Percentiles rank a stretch among this genome's conserved stretches.
These are phyloP conservation scores for Camptophora hylomeconis DNA, from an alignment of 2,329 filamentous ascomycete species.

Conservation along the genomic window DNA sequence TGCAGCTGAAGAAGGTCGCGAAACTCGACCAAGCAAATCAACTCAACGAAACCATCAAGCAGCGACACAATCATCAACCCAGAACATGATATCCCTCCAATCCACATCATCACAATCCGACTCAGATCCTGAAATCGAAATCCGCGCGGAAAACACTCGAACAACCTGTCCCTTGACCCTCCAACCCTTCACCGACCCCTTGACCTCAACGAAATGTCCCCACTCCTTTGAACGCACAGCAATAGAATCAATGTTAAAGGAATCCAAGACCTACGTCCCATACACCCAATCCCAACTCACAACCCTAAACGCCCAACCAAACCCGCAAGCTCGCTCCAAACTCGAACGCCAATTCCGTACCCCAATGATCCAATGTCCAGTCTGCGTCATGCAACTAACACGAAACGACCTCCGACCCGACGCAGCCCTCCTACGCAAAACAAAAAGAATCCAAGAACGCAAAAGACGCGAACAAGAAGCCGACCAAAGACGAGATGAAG, in stretches of 20 bases:
- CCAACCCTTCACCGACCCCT: constrained; percentile 30
- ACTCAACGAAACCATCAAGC: constrained; percentile 13
- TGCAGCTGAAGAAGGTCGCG: constrained; percentile 30
- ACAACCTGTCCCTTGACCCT: constrained; percentile 37
- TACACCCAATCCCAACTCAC: constrained; percentile 14
- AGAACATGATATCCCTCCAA: constrained; percentile 13
- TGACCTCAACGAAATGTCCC: constrained; percentile 35
- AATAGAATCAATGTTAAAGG: constrained; percentile 31
- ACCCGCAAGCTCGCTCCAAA: constrained; percentile 10
- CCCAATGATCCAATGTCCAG: constrained; percentile 20
- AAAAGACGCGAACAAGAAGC: constrained; percentile 16
- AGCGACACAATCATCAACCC: constrained; percentile 8
- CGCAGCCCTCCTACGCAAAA: constrained; percentile 25
- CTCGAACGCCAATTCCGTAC: background rate
- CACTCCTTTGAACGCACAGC: constrained; percentile 37
- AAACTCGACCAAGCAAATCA: background rate
- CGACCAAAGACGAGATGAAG: constrained; percentile 17
- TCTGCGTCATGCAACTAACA: constrained; percentile 26
- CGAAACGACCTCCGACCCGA: constrained; percentile 27
- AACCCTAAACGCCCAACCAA: constrained; percentile 8
- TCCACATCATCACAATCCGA: constrained; percentile 17
- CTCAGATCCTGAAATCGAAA: constrained; percentile 29
- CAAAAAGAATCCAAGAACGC: constrained; percentile 23
- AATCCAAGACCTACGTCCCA: constrained; percentile 20
- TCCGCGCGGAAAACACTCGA: constrained; percentile 31